phyloP scores from a whole-genome alignment of 2,329 filamentous ascomycete species.

The Cladosporium cucumerinum region DNA sequence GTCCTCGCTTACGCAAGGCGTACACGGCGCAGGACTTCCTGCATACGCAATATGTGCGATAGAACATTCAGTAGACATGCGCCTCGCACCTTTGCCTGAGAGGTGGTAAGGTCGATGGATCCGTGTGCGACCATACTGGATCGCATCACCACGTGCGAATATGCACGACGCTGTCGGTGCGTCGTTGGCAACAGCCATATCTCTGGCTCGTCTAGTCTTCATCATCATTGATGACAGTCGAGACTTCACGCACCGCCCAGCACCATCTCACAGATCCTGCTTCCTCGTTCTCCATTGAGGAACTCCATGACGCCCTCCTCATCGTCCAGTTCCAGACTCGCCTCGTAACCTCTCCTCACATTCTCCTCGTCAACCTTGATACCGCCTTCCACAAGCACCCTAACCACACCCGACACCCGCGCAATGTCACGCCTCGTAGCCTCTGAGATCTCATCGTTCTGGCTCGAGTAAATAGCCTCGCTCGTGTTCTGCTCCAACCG shows the following conservation, averaged over 20 bases:
- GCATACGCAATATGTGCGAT: neutral
- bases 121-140: neutral
- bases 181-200: neutral
- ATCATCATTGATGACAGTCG: neutral
- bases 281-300: conserved; percentile 38
- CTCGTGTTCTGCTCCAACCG: conserved; percentile 84
- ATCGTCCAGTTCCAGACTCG: conserved; percentile 70
- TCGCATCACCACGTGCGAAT: neutral
- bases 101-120: neutral
- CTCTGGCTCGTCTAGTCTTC: neutral
- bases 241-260: conserved; percentile 23
- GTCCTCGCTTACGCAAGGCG: neutral
- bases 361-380: conserved; percentile 86
- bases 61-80: neutral
- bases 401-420: conserved; percentile 74
- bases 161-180: neutral
- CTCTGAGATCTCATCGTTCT: conserved; percentile 80
- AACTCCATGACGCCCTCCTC: conserved; percentile 53
- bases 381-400: conserved; percentile 76
- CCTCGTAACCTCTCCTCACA: conserved; percentile 77
- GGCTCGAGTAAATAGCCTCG: conserved; percentile 84
- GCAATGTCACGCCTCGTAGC: conserved; percentile 85
- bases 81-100: neutral
- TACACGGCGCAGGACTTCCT: neutral
- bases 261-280: conserved; percentile 36